Conservation (phyloP, 2,329 filamentous ascomycete species). For the Tothia fuscella region DNA sequence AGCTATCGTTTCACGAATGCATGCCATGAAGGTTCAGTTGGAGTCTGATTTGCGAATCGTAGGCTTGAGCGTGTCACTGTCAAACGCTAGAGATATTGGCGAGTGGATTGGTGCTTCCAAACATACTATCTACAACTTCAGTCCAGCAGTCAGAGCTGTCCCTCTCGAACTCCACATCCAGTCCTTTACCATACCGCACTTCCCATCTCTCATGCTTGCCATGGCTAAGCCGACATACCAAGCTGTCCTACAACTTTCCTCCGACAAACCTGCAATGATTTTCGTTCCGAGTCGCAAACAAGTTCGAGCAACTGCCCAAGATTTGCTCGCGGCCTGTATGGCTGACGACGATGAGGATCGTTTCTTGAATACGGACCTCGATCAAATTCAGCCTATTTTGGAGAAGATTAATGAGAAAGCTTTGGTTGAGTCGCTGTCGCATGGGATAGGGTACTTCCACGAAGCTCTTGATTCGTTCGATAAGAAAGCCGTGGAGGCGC, state of each 20-base stretch:
- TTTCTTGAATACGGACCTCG: constrained; percentile 74
- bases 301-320: constrained; percentile 72
- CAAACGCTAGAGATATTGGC: constrained; percentile 86
- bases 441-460: constrained; percentile 95
- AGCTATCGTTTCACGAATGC: constrained; percentile 94
- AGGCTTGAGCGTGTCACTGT: constrained; percentile 79
- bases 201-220: constrained; percentile 94
- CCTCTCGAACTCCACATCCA: constrained; percentile 91
- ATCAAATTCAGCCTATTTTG: constrained; percentile 72
- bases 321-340: constrained; percentile 76
- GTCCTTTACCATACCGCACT: constrained; percentile 90
- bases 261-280: constrained; percentile 78
- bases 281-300: constrained; percentile 94
- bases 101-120: constrained; percentile 98
- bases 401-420: constrained; percentile 75
- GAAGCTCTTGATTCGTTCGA: constrained; percentile 82
- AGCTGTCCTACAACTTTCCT: constrained; percentile 75
- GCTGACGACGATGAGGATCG: constrained; percentile 87
- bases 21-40: constrained; percentile 82
- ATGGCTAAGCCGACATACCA: constrained; percentile 94
- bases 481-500: constrained; percentile 84
- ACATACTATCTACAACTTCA: constrained; percentile 98
- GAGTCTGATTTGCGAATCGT: constrained; percentile 78
- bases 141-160: constrained; percentile 76
- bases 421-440: constrained; percentile 76